phyloP scores from a whole-genome alignment of 805 yeast species.

The Teunomyces tritomae region DNA sequence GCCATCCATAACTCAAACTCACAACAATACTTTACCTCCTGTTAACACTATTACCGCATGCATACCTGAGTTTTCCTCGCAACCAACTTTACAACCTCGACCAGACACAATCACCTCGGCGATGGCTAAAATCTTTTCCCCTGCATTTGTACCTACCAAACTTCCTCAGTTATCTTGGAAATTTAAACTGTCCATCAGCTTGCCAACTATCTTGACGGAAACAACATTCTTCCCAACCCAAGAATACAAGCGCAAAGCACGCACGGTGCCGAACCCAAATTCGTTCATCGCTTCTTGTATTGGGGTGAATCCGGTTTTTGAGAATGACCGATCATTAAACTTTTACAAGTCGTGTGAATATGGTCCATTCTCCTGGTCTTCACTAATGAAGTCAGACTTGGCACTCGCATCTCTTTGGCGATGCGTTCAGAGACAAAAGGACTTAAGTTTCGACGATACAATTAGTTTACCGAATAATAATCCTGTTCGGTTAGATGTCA shows the following conservation, averaged over 20 bases:
- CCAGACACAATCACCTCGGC: neutral
- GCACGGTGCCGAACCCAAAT: neutral
- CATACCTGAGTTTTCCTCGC: neutral
- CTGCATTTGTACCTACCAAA: neutral
- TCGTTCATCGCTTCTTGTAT: neutral
- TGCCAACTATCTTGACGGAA: neutral
- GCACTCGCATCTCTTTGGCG: constrained; percentile 3
- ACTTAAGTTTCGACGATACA: constrained; percentile 2
- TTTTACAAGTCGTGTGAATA: neutral
- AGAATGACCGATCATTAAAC: neutral
- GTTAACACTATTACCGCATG: neutral
- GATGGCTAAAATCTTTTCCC: constrained; percentile 1
- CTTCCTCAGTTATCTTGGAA: neutral
- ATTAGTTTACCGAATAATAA: neutral
- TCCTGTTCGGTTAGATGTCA: constrained; percentile 4
- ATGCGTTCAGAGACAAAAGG: constrained; percentile 4
- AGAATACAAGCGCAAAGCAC: neutral
- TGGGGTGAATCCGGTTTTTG: neutral
- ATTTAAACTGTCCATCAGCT: neutral
- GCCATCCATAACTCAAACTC: neutral
- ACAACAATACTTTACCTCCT: neutral
- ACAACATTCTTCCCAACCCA: neutral
- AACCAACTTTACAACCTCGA: neutral
- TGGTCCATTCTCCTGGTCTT: constrained; percentile 7
- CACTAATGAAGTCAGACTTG: constrained; percentile 6